Base-by-base conservation (phyloP, 352 stramenopile genomes). In the Thraustotheca clavata region DNA sequence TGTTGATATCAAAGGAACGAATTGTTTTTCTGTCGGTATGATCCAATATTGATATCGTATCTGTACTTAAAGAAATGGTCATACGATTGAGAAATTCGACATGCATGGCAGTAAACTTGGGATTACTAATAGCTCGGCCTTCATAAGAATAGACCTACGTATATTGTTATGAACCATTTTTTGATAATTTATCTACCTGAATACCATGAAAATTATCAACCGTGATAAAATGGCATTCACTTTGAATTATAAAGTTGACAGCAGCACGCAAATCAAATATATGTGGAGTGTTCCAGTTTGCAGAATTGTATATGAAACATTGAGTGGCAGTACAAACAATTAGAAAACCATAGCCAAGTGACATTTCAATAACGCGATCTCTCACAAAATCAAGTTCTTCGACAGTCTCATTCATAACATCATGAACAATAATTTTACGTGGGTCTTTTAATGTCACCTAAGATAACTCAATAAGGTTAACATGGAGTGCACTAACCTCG, bases 281-380 rank as follows among this genome's bases (percentile, higher is more conserved):
- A 63, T 96, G 86, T 1, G 91, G 90, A 18, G 89, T 98, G 68
- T 96, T 96, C 80, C 83, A 96, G 77, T 95, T 97, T 62, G 86
- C 68, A 29, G 82, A 80, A 40, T 82, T 83, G 74, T 98, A 98
- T 40, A 98, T 88, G 73, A 93, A 97, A 68, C 88, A 95, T 67
- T 97, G 87, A 36, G 86, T 97, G 20, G 85, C 79, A 2, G 89
- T 97, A 48, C 84, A 92, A 4, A 97, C 93, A 54, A 98, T 78
- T 14, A 98, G 73, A 55, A 97, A 90, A 38, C 88, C 90, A 49
- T 91, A 89, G 2, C 78, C 89, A 33, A 98, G 86, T 14, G 86
- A 86, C 80, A 98, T 96, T 32, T 97, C 87, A 55, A 98, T 90
- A 14, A 98, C 86, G 24, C 89, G 82, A 57, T 97, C 86, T 7